A percentile compares a stretch with the other conserved stretches of the same genome.
These are phyloP conservation scores for Cutaneotrichosporon cyanovorans DNA, from an alignment of 1,284 basidiomycete genomes.

Conservation along the genomic window DNA sequence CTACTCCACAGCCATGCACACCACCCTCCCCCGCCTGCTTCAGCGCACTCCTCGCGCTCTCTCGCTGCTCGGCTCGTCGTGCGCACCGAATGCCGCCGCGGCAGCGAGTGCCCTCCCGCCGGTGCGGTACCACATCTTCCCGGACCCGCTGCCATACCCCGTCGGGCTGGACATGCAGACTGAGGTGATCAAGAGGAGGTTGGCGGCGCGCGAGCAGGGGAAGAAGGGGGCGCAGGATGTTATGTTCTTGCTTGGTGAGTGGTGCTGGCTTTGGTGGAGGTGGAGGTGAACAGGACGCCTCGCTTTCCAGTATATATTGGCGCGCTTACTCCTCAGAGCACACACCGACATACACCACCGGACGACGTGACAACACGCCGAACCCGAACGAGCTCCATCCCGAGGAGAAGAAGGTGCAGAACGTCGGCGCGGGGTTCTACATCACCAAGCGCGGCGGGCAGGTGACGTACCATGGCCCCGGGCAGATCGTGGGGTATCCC, in stretches of 20 bases:
- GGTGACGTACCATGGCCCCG: slow-evolving; percentile 95
- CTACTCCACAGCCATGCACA: slow-evolving; percentile 10
- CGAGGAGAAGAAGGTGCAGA: slow-evolving; percentile 61
- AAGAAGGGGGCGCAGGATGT: slow-evolving; percentile 46
- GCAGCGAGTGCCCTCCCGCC: slow-evolving; percentile 47
- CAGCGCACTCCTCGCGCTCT: neutral
- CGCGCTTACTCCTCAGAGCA: slow-evolving; percentile 57
- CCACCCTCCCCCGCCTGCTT: slow-evolving; percentile 4
- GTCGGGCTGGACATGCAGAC: slow-evolving; percentile 65
- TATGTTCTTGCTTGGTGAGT: slow-evolving; percentile 48
- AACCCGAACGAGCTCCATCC: slow-evolving; percentile 52
- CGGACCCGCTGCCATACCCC: slow-evolving; percentile 61
- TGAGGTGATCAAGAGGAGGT: slow-evolving; percentile 57
- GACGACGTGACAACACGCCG: slow-evolving; percentile 61
- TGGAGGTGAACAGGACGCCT: neutral
- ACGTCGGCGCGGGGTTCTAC: slow-evolving; percentile 80
- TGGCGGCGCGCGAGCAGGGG: slow-evolving; percentile 35
- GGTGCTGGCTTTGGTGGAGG: slow-evolving; percentile 6
- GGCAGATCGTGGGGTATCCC: slow-evolving; percentile 93
- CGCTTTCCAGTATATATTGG: too few relatives aligned
- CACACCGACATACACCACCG: slow-evolving; percentile 87
- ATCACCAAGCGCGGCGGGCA: slow-evolving; percentile 80
- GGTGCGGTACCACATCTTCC: slow-evolving; percentile 69
- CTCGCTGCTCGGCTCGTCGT: neutral
- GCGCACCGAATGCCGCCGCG: neutral